Percentiles rank a stretch among this genome's conserved stretches.
Conservation (phyloP, 352 stramenopile genomes). For the Globisporangium iwayamae region DNA sequence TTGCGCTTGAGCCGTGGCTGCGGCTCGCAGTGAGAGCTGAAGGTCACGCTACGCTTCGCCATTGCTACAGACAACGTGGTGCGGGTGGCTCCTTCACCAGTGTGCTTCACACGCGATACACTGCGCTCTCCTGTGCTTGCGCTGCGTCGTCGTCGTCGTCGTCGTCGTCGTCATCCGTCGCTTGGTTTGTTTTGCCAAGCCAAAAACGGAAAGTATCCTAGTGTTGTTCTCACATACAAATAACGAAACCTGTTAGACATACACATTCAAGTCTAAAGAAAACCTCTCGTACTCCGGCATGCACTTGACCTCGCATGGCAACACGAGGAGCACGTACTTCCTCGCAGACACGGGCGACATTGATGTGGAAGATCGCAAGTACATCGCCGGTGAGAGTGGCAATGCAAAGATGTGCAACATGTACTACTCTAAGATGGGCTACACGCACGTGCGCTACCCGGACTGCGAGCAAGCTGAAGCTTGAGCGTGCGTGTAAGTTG, state of each 20-base stretch:
- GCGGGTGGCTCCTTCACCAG: not conserved
- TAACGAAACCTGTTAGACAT: too few species aligned
- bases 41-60: not conserved
- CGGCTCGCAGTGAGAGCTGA: not conserved
- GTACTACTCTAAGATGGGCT: slow-evolving; percentile 78
- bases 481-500: slow-evolving; percentile 42
- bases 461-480: slow-evolving; percentile 43
- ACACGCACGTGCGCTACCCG: slow-evolving; percentile 69
- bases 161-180: not conserved
- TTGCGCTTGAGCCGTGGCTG: slow-evolving; percentile 2
- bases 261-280: too few species aligned
- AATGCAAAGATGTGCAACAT: slow-evolving; percentile 82
- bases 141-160: not conserved
- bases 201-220: not conserved
- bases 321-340: slow-evolving; percentile 82
- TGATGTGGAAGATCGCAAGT: slow-evolving; percentile 76
- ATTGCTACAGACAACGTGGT: not conserved
- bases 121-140: not conserved
- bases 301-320: slow-evolving; percentile 70
- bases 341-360: slow-evolving; percentile 52
- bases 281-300: slow-evolving; percentile 23
- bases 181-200: not conserved
- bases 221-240: too few species aligned
- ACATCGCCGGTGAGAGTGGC: slow-evolving; percentile 55
- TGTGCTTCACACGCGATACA: not conserved